Conservation (phyloP, 2,329 filamentous ascomycete genomes). For the Aureobasidium mangrovei region DNA sequence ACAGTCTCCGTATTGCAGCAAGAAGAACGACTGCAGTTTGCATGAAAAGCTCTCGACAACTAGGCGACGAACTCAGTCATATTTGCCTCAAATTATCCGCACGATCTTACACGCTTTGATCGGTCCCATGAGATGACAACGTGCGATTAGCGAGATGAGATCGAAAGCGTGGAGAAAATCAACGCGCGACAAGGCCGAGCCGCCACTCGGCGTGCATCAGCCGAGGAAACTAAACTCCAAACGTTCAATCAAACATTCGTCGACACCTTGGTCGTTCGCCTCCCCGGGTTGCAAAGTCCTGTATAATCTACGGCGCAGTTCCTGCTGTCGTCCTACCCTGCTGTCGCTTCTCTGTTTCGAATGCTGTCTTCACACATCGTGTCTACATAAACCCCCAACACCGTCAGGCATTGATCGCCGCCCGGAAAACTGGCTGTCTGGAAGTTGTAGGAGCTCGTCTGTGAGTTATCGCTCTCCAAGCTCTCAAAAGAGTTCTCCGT, state of each 20-base stretch:
- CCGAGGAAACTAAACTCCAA: not conserved
- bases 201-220: not conserved
- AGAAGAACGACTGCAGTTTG: no score
- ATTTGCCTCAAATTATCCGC: not conserved
- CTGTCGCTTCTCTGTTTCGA: not conserved
- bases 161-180: not conserved
- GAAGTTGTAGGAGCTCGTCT: no score
- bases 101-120: no score
- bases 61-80: no score
- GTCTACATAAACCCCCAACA: not conserved
- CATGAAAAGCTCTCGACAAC: no score
- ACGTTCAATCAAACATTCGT: not conserved
- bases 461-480: no score
- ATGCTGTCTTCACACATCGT: not conserved
- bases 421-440: no score
- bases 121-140: not conserved
- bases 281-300: not conserved
- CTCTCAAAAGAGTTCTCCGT: no score
- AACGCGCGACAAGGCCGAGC: not conserved
- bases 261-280: conserved; percentile 5
- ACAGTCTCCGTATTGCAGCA: not conserved
- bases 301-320: not conserved
- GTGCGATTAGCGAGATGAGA: not conserved
- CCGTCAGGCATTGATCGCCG: not conserved
- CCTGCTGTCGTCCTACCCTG: not conserved